A percentile compares a stretch with the other conserved stretches of the same genome.
These are phyloP conservation scores for slime mould (Dictyostelium discoideum) DNA, from an alignment of 78 protist genomes.

Conservation along the genomic window dicty_2.7 NC_007088.5:6556001-6556500, in stretches of 20 bases:
- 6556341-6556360: background rate
- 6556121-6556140: background rate
- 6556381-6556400: slow-evolving; percentile 5
- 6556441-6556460: slow-evolving; percentile 32
- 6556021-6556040: background rate
- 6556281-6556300: too few relatives aligned
- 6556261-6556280: too few relatives aligned
- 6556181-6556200: too few relatives aligned
- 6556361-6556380: background rate
- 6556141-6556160: background rate
- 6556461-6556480: slow-evolving; percentile 40
- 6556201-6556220: background rate
- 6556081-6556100: too few relatives aligned
- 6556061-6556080: too few relatives aligned
- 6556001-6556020: background rate
- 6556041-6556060: too few relatives aligned
- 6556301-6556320: background rate
- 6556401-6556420: slow-evolving; percentile 23
- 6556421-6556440: background rate
- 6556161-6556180: background rate
- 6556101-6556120: background rate
- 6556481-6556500: slow-evolving; percentile 23
- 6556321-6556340: slow-evolving; percentile 13
- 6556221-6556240: too few relatives aligned
- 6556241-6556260: too few relatives aligned